phyloP scores from a whole-genome alignment of 768 basidiomycete species.

The Xerocomus spinulosus region DNA sequence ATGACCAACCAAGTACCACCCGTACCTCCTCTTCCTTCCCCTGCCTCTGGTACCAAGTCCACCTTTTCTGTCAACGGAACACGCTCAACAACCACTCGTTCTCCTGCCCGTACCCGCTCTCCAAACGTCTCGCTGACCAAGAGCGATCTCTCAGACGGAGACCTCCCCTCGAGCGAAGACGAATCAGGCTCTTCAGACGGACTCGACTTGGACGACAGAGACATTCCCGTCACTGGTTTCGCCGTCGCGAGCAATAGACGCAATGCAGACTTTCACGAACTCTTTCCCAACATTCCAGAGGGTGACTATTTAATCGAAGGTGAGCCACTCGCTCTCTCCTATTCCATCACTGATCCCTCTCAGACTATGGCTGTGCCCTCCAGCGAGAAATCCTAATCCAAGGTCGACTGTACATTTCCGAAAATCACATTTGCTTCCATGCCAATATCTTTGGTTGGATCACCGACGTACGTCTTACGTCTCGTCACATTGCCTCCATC shows the following conservation, averaged over 20 bases:
- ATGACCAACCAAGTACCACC: slow-evolving; percentile 57
- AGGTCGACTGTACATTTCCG: slow-evolving; percentile 93
- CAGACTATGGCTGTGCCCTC: slow-evolving; percentile 96
- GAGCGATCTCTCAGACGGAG: slow-evolving; percentile 29
- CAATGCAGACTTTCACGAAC: slow-evolving; percentile 92
- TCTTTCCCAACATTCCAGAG: slow-evolving; percentile 85
- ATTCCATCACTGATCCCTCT: background rate
- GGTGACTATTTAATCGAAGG: slow-evolving; percentile 98
- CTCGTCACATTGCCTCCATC: background rate
- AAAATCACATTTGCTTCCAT: slow-evolving; percentile 99
- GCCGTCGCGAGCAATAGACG: slow-evolving; percentile 94
- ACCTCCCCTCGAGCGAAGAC: slow-evolving; percentile 23
- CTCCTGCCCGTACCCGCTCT: slow-evolving; percentile 11
- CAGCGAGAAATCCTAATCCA: slow-evolving; percentile 96
- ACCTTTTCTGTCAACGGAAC: slow-evolving; percentile 13
- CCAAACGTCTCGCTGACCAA: slow-evolving; percentile 17
- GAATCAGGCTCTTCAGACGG: slow-evolving; percentile 33
- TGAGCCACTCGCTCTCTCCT: slow-evolving; percentile 35
- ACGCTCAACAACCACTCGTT: slow-evolving; percentile 2
- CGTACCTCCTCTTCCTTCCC: slow-evolving; percentile 15
- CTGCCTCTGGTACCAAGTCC: slow-evolving; percentile 16
- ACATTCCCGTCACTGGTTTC: slow-evolving; percentile 92
- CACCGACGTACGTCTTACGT: slow-evolving; percentile 68
- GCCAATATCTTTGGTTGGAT: slow-evolving; percentile 99
- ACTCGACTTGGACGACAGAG: slow-evolving; percentile 42